Evolutionary conservation across 352 stramenopile genomes (phyloP).

Genomic region (Globisporangium canariense): DNA sequence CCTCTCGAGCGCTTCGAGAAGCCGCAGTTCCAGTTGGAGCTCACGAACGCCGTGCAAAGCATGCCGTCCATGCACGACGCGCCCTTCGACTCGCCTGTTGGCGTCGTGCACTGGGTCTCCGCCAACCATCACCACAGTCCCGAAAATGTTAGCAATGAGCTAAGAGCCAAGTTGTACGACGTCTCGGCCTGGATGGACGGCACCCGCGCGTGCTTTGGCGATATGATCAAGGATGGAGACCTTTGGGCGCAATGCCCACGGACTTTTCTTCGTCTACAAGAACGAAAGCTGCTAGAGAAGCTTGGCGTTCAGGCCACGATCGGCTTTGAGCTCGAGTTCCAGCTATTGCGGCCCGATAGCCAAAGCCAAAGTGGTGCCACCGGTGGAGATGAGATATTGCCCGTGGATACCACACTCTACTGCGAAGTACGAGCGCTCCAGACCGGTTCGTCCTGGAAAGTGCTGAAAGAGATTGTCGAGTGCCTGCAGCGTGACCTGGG

Average conservation of each 20-base stretch:
- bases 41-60: conserved; percentile 25
- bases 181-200: conserved; percentile 19
- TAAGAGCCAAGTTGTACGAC: not conserved
- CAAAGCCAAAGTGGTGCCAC: not conserved
- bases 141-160: not conserved
- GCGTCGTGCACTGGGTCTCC: conserved; percentile 15
- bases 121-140: not conserved
- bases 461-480: conserved; percentile 26
- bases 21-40: conserved; percentile 15
- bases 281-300: conserved; percentile 1
- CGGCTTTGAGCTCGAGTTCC: conserved; percentile 35
- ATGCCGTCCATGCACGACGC: conserved; percentile 23
- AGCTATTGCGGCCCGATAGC: conserved; percentile 14
- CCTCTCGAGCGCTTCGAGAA: conserved; percentile 12
- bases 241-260: conserved; percentile 27
- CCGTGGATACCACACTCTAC: conserved; percentile 26
- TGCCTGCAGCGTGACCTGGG: conserved; percentile 20
- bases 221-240: conserved; percentile 19
- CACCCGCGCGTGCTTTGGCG: conserved; percentile 22
- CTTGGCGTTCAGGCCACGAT: conserved; percentile 13
- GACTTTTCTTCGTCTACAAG: conserved; percentile 22
- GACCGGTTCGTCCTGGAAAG: conserved; percentile 12
- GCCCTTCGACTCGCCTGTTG: conserved; percentile 22
- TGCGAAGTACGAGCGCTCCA: conserved; percentile 28
- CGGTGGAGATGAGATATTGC: not conserved